A percentile compares a stretch with the other conserved stretches of the same genome.
Evolutionary conservation across 1,284 basidiomycete species (phyloP).

Genomic region (Ustilago nuda): DNA sequence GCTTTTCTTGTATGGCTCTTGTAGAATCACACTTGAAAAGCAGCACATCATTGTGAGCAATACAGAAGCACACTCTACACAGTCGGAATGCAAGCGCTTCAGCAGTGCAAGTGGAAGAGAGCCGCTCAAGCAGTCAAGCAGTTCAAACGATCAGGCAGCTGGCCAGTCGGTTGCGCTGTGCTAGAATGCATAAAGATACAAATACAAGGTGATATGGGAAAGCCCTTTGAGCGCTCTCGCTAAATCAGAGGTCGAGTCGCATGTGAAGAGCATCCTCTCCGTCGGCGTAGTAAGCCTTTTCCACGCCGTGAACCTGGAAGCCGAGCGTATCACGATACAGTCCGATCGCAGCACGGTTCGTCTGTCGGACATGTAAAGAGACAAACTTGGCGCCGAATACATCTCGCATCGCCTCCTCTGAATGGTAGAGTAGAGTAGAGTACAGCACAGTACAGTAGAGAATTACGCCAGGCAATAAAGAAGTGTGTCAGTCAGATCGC

Average conservation of each 20-base stretch:
- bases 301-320: conserved; percentile 65
- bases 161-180: too few relatives aligned
- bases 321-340: conserved; percentile 67
- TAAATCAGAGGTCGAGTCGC: conserved; percentile 57
- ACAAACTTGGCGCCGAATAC: conserved; percentile 66
- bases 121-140: too few relatives aligned
- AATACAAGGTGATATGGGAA: not conserved
- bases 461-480: not conserved
- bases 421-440: not conserved
- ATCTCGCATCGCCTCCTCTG: conserved; percentile 67
- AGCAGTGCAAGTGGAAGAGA: too few relatives aligned
- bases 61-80: not conserved
- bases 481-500: not conserved
- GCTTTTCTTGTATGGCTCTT: not conserved
- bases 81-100: not conserved
- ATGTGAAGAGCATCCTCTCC: conserved; percentile 67
- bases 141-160: too few relatives aligned
- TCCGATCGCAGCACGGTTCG: conserved; percentile 68
- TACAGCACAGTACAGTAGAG: not conserved
- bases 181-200: not conserved
- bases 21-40: not conserved
- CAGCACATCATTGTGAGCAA: not conserved
- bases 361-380: conserved; percentile 66
- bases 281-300: conserved; percentile 68
- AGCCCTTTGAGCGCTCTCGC: not conserved